Base-by-base conservation (phyloP, 768 basidiomycete genomes). In the Auriscalpium vulgare region DNA sequence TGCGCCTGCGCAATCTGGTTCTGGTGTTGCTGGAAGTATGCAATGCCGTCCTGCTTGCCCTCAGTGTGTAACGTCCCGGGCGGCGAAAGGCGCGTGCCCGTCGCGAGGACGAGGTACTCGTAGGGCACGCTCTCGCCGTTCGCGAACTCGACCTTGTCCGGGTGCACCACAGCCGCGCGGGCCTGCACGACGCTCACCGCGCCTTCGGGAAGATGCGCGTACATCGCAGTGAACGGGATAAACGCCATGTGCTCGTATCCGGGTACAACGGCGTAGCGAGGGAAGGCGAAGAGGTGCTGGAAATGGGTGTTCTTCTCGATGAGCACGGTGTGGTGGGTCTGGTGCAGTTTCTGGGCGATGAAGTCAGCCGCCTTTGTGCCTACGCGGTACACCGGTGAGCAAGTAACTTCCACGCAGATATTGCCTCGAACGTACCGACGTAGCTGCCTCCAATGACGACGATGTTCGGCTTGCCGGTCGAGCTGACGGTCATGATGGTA, bases 261-360 rank as follows among this genome's bases (percentile, higher is more conserved):
- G 7, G 66, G 60, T 3, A 69, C 47, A 34, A 67, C 66, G 10
- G 65, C 63, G 19, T 68, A 62, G 21, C 72, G 65, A 5, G 72
- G 72, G 54, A 71, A 69, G 19, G 69, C 69, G 49, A 72, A 73
- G 1, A 71, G 62, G 56, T 70, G 67, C 49, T 67, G 62, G 45
- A 72, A 72, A 45, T 72, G 71, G 4, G 65, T 63, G 58, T 71
- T 70, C 51, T 67, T 67, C 54, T 74, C 72, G 40, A 74, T 48
- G 5, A 74, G 63, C 14, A 72, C 56, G 35, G 67, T 64, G 14
- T 66, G 58, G 55, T 71, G 64, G 0, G 65, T 67, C 34, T 58
- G 40, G 35, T 56, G 57, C 36, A 70, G 58, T 4, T 54, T 34
- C 0, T 61, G 60, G 6, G 66, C 62, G 4, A 71, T 50, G 0